Percentiles rank a stretch among this genome's conserved stretches.
phyloP scores from a whole-genome alignment of 805 yeast genomes.

The Komagataella populi region DNA sequence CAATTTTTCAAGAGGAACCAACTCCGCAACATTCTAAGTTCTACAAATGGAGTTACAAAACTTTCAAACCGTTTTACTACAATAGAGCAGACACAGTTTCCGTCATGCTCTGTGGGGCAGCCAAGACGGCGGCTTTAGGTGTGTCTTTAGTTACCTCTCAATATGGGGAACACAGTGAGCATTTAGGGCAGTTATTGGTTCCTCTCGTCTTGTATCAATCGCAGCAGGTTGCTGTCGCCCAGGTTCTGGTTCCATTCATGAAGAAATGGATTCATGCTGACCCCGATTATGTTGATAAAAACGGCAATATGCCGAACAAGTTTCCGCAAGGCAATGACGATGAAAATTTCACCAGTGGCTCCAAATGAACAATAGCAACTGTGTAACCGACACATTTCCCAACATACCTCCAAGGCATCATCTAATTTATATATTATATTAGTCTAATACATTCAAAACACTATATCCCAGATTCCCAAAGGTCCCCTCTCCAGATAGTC shows the following conservation, averaged over 20 bases:
- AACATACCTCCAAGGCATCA: neutral
- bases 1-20: constrained; percentile 33
- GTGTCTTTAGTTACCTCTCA: constrained; percentile 58
- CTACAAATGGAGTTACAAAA: constrained; percentile 30
- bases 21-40: constrained; percentile 24
- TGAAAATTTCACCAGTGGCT: neutral
- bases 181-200: constrained; percentile 60
- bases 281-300: constrained; percentile 6
- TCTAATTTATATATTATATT: neutral
- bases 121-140: constrained; percentile 88
- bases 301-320: neutral
- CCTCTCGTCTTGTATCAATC: constrained; percentile 81
- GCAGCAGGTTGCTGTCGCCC: constrained; percentile 78
- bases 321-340: neutral
- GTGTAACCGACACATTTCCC: neutral
- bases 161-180: constrained; percentile 48
- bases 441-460: neutral
- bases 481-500: constrained; percentile 77
- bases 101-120: constrained; percentile 81
- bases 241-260: constrained; percentile 51
- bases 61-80: constrained; percentile 56
- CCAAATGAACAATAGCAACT: neutral
- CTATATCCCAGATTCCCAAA: constrained; percentile 57
- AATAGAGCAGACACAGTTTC: constrained; percentile 61
- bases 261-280: constrained; percentile 48